Evolutionary conservation across 1,139 yeast genomes (phyloP), one percentile per base, ranked within the genome.

Genomic region (Geotrichum siamense): DNA sequence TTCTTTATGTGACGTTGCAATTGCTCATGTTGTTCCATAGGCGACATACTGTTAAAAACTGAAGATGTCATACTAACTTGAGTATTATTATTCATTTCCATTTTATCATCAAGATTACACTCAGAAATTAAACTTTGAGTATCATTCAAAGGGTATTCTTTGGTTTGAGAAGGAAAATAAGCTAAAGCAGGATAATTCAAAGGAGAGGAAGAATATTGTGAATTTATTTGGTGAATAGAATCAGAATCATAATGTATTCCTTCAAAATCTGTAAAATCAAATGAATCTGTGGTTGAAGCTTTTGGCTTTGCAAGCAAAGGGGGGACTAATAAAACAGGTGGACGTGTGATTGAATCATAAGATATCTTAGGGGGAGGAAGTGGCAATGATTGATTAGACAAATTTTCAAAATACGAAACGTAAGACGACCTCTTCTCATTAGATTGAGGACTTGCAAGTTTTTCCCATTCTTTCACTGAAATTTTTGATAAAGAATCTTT

Each of bases 281-380:
- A 9, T 9, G 22, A 8, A n/a, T 42, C 37, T 15, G 35, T 29
- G 13, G 31, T 32, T 6, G 28, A 25, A 6, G 36, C 20, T 3
- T 15, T 21, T 5, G 38, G 26, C 9, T 27, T 37, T 4, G 45
- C 31, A 13, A 42, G 38, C 20, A 32, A n/a, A 4, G 45, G 45
- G 2, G 45, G 45, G 20, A 37, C 39, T 5, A 42, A 21, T 12
- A 42, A 35, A 4, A 38, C 26, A 12, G 33, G 40, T 12, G 40
- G 40, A 12, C 31, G 19, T 23, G 26, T 8, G 10, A 23, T 23
- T 8, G 26, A 10, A 23, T 8, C 10, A 8, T 23, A 10, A 23
- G 10, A 8, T n/a, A n/a, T n/a, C n/a, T n/a, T n/a, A 8, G 26
- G 26, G 6, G 6, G 9, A 23, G 26, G 26, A 8, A 23, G 10